phyloP scores from a whole-genome alignment of 768 basidiomycete species.

The Hortiboletus campestris region DNA sequence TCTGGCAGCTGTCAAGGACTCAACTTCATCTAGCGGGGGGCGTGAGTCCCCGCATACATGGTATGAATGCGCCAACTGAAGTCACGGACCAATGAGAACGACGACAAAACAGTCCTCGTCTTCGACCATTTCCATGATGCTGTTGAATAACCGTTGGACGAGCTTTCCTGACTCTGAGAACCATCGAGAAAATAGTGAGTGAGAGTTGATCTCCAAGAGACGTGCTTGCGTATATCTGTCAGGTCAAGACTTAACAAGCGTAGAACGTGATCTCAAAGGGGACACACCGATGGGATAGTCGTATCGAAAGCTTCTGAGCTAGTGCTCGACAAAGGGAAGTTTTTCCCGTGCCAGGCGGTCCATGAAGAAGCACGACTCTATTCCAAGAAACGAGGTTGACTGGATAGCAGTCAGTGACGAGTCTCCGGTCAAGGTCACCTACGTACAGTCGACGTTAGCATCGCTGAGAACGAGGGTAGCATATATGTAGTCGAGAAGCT shows the following conservation, averaged over 20 bases:
- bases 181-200: conserved; percentile 98
- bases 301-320: conserved; percentile 92
- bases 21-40: conserved; percentile 78
- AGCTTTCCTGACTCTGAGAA: conserved; percentile 99
- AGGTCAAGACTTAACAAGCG: conserved; percentile 1
- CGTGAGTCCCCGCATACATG: conserved; percentile 5
- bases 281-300: conserved; percentile 76
- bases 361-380: conserved; percentile 89
- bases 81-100: conserved; percentile 77
- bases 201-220: conserved; percentile 95
- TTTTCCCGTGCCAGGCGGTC: conserved; percentile 97
- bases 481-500: conserved; percentile 90
- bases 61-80: background rate
- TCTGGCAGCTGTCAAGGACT: conserved; percentile 91
- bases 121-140: conserved; percentile 87
- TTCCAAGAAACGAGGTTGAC: conserved; percentile 96
- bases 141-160: conserved; percentile 88
- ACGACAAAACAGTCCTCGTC: conserved; percentile 91
- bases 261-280: background rate
- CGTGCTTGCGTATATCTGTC: conserved; percentile 81
- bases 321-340: conserved; percentile 92
- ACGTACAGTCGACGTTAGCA: conserved; percentile 78
- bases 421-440: background rate
- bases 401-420: conserved; percentile 27
- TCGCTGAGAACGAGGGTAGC: conserved; percentile 93